Base-by-base conservation (phyloP, 1,284 basidiomycete genomes). In the Kwoniella shivajii region DNA sequence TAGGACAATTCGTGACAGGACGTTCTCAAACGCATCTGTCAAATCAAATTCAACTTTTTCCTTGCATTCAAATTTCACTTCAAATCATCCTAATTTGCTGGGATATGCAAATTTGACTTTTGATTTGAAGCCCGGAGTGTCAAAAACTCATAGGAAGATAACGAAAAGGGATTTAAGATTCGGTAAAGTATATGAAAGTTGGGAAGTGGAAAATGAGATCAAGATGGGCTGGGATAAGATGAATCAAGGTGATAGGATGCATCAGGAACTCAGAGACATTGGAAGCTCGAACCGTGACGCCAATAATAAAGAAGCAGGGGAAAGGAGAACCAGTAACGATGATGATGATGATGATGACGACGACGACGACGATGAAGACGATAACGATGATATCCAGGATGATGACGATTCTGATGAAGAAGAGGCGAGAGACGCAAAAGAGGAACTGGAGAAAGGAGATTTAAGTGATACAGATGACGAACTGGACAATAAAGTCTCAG, bases 171-270 rank as follows among this genome's bases (percentile, higher is more conserved):
- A 78, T 60, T 42, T 71, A 57, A 60, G 72, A 39, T 69, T 78
- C 51, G 59, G 50, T 31, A 59, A 66, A 27, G 73, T 75, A 2
- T 78, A 75, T 59, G 69, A 76, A 48, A 74, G 73, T 0, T 78
- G 77, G 77, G 75, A 76, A 50, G 57, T 61, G 16, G 64, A 60
- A 11, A 56, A 59, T 29, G 70, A 72, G 29, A 48, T 67, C 1
- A 62, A n/a, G 48, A 56, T 52, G 51, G 48, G 34, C 27, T 45
- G 42, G 44, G 55, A 57, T 33, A 45, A 46, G 29, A 45, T 51
- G 48, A 20, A 31, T 22, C 26, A 51, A 34, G 31, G 48, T 20
- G 52, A 45, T 20, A 53, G 27, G 46, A 14, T 43, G 26, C 38
- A 30, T 27, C n/a, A 22, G 34, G 30, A 50, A 37, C 26, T 51